These are phyloP conservation scores for Fonsecaea monophora DNA, from an alignment of 2,329 filamentous ascomycete genomes.

Conservation along the genomic window DNA sequence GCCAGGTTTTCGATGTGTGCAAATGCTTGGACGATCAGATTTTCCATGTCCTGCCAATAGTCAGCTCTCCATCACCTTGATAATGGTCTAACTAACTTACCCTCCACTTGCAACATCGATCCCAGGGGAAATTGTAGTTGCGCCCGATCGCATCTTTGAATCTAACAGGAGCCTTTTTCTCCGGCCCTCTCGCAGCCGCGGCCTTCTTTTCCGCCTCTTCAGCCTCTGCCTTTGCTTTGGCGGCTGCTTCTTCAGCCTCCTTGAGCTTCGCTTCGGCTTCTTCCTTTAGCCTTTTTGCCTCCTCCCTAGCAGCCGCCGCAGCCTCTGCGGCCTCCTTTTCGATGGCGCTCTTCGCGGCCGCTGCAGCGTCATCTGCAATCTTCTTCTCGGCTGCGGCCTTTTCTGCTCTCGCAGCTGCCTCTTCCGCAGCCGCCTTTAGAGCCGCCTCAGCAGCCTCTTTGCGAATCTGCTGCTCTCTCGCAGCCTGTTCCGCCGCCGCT, in stretches of 20 bases:
- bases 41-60: constrained; percentile 74
- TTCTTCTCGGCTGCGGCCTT: constrained; percentile 47
- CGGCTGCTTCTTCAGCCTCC: constrained; percentile 44
- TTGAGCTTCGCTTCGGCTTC: constrained; percentile 46
- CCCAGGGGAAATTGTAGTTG: constrained; percentile 91
- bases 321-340: constrained; percentile 47
- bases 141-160: constrained; percentile 92
- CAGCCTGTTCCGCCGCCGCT: constrained; percentile 37
- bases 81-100: constrained; percentile 58
- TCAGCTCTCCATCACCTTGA: constrained; percentile 16
- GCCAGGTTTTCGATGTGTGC: constrained; percentile 77
- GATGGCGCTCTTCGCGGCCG: constrained; percentile 48
- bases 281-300: constrained; percentile 43
- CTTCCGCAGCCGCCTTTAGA: constrained; percentile 54
- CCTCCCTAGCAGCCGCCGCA: constrained; percentile 42
- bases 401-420: constrained; percentile 54
- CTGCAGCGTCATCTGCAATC: constrained; percentile 50
- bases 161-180: constrained; percentile 75
- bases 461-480: constrained; percentile 38
- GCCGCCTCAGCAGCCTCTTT: constrained; percentile 55
- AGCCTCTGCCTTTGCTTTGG: constrained; percentile 41
- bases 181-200: constrained; percentile 54
- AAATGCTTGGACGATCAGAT: constrained; percentile 84
- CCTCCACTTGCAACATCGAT: constrained; percentile 82
- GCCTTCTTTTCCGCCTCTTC: constrained; percentile 43